These are phyloP conservation scores for Kondoa malvinella DNA, from an alignment of 768 basidiomycete species.

Conservation along the genomic window DNA sequence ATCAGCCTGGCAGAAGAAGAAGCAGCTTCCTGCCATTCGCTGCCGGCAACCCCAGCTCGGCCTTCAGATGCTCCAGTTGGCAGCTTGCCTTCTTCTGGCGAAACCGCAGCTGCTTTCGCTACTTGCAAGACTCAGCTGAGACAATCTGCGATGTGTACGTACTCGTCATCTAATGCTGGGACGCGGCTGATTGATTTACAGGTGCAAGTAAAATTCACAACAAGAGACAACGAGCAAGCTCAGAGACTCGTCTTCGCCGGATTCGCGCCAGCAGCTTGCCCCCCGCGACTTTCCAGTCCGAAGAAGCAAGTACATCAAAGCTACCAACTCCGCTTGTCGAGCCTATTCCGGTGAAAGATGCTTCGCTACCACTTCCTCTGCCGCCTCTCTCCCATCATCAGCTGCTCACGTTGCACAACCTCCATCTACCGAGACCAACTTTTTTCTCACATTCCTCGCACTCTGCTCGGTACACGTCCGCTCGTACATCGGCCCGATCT, in stretches of 20 bases:
- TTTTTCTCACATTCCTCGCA: neutral
- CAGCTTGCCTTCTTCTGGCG: too few species aligned
- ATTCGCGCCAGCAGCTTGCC: too few species aligned
- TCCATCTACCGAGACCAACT: conserved; percentile 1
- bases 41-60: neutral
- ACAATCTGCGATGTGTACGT: too few species aligned
- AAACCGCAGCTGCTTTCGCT: too few species aligned
- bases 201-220: neutral
- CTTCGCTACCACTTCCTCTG: neutral
- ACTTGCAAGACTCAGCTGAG: too few species aligned
- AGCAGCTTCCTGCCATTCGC: neutral
- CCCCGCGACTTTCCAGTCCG: too few species aligned
- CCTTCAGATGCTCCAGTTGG: neutral
- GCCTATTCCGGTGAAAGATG: too few species aligned
- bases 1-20: neutral
- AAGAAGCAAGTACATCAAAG: too few species aligned
- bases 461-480: neutral
- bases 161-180: neutral
- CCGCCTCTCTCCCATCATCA: conserved; percentile 3
- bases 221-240: neutral
- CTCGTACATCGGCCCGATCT: neutral
- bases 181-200: too few species aligned
- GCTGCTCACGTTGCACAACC: conserved; percentile 2
- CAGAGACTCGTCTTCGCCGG: neutral
- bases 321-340: too few species aligned